phyloP scores from a whole-genome alignment of 1,139 yeast genomes.

The Suhomyces wounanorum region DNA sequence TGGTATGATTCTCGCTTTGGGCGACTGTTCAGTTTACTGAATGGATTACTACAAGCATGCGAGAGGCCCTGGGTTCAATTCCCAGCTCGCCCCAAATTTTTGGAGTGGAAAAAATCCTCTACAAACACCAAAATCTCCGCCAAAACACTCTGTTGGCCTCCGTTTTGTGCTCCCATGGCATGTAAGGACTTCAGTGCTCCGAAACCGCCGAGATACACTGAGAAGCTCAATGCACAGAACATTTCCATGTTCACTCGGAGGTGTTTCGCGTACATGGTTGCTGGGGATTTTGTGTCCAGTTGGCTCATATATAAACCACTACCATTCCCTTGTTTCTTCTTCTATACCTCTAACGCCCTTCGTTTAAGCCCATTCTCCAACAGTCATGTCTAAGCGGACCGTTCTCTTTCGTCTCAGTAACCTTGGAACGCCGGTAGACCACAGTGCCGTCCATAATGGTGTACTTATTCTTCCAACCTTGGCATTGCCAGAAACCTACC shows the following conservation, averaged over 20 bases:
- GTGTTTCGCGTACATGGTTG: not conserved
- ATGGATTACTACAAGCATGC: conserved; percentile 14
- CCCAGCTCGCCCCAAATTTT: conserved; percentile 23
- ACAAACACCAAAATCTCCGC: not conserved
- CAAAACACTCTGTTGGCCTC: not conserved
- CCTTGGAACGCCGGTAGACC: conserved; percentile 58
- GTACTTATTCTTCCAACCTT: conserved; percentile 66
- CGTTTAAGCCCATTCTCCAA: not conserved
- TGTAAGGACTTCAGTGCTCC: not conserved
- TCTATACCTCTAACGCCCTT: not conserved
- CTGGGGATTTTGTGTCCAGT: not conserved
- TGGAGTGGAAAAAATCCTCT: conserved; percentile 8
- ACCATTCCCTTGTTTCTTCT: not conserved
- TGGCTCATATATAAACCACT: not conserved
- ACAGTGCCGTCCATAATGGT: conserved; percentile 50
- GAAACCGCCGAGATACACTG: not conserved
- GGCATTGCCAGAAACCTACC: conserved; percentile 43
- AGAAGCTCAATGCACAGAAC: not conserved
- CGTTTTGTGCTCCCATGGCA: not conserved
- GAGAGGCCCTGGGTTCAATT: conserved; percentile 28
- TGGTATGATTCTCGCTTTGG: conserved; percentile 26
- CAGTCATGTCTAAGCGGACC: conserved; percentile 12
- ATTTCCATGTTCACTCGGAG: not conserved
- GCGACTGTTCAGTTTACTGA: conserved; percentile 10
- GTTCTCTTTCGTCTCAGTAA: conserved; percentile 55